Percentiles rank a stretch among this genome's conserved stretches.
These are phyloP conservation scores for Apiospora rasikravindrae DNA, from an alignment of 2,329 filamentous ascomycete genomes.

Conservation along the genomic window DNA sequence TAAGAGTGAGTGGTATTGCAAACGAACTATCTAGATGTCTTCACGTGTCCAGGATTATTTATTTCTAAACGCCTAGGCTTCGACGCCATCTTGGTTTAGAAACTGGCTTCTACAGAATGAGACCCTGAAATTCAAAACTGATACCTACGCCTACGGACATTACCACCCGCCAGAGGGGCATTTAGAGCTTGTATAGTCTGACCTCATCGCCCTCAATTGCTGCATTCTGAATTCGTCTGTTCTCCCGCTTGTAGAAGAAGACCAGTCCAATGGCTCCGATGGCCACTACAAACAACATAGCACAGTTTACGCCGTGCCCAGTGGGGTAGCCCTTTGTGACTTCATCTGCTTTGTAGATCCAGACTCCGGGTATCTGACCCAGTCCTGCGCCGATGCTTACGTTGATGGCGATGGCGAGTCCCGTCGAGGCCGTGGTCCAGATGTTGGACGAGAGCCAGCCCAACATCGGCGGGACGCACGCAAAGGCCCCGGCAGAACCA, in stretches of 20 bases:
- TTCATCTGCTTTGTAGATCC: conserved; percentile 72
- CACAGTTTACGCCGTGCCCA: conserved; percentile 71
- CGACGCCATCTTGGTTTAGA: not conserved
- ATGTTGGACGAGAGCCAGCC: conserved; percentile 72
- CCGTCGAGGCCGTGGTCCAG: conserved; percentile 65
- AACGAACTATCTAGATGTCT: not conserved
- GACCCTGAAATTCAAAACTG: not conserved
- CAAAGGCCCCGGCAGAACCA: conserved; percentile 67
- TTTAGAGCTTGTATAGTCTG: conserved; percentile 46
- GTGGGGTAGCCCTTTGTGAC: conserved; percentile 66
- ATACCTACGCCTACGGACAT: not conserved
- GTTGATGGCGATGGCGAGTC: conserved; percentile 72
- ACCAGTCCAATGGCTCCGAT: conserved; percentile 56
- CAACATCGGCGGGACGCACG: conserved; percentile 70
- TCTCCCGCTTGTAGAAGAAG: conserved; percentile 58
- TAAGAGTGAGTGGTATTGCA: not conserved
- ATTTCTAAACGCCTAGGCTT: not conserved
- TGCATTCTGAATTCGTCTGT: conserved; percentile 39
- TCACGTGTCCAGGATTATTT: not conserved
- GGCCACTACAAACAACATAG: conserved; percentile 62
- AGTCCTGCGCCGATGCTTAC: conserved; percentile 68
- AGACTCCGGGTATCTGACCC: conserved; percentile 73
- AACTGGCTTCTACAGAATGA: not conserved
- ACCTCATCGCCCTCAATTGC: conserved; percentile 40
- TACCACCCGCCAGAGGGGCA: too few species aligned